phyloP scores from a whole-genome alignment of 2,329 filamentous ascomycete genomes.

The Colletotrichum agaves region DNA sequence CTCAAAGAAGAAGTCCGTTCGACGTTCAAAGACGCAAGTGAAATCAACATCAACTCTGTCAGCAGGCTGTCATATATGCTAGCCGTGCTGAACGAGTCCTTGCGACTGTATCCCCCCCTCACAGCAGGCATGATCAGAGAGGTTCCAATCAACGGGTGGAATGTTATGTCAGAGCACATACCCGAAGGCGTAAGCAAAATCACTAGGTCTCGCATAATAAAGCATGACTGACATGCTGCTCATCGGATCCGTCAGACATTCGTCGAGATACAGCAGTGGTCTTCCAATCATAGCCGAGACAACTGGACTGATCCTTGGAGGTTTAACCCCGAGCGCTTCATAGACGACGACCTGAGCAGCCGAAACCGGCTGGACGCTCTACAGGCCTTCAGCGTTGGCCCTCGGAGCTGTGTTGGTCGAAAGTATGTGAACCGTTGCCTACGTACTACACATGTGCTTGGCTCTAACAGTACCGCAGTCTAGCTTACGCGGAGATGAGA shows the following conservation, averaged over 20 bases:
- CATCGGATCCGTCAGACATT: slow-evolving; percentile 1
- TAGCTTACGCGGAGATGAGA: slow-evolving; percentile 31
- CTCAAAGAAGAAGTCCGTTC: slow-evolving; percentile 53
- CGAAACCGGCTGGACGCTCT: neutral
- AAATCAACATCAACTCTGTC: slow-evolving; percentile 51
- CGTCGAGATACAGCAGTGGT: neutral
- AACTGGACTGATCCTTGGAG: slow-evolving; percentile 8
- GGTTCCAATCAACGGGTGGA: slow-evolving; percentile 45
- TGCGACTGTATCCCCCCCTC: slow-evolving; percentile 50
- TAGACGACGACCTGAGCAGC: neutral
- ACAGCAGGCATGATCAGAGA: slow-evolving; percentile 41
- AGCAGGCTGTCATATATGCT: slow-evolving; percentile 50
- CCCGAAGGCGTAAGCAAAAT: slow-evolving; percentile 40
- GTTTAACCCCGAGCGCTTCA: slow-evolving; percentile 22
- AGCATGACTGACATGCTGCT: neutral
- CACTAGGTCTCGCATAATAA: too few relatives aligned
- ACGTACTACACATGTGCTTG: accelerated
- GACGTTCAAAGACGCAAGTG: slow-evolving; percentile 47
- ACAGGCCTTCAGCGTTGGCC: slow-evolving; percentile 24
- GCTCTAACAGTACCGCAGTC: neutral
- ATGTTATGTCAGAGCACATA: slow-evolving; percentile 45
- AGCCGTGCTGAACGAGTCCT: slow-evolving; percentile 53
- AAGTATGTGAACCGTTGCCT: neutral
- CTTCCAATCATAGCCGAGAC: neutral
- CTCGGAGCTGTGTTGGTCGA: slow-evolving; percentile 33